These are phyloP conservation scores for Syncephalastrum sp. DNA, from an alignment of 371 early-diverging fungal genomes.

Conservation along the genomic window DNA sequence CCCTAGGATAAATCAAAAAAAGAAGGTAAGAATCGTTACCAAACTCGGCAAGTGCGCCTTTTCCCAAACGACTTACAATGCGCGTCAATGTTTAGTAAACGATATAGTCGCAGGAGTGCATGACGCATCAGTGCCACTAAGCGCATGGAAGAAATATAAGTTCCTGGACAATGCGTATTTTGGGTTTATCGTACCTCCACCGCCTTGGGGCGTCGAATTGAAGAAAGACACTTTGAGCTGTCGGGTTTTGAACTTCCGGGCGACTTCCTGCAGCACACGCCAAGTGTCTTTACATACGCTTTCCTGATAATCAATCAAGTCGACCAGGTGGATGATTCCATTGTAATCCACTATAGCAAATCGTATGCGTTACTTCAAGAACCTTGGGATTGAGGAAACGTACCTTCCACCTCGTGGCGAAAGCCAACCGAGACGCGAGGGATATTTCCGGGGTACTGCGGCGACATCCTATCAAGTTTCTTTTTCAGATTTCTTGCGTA, in stretches of 20 bases:
- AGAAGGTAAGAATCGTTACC: too few species aligned
- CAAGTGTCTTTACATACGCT: conserved; percentile 62
- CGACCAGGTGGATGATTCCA: conserved; percentile 59
- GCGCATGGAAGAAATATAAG: conserved; percentile 2
- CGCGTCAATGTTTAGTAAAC: conserved; percentile 63
- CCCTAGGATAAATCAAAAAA: conserved; percentile 30
- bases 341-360: conserved; percentile 60
- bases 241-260: conserved; percentile 45
- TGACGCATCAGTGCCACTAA: conserved; percentile 89
- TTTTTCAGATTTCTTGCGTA: not conserved
- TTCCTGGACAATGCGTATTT: not conserved
- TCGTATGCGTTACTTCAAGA: conserved; percentile 1
- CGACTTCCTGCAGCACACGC: conserved; percentile 54
- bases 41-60: not conserved
- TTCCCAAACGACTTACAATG: conserved; percentile 48
- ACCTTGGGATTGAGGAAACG: not conserved
- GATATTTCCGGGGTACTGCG: conserved; percentile 70
- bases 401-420: conserved; percentile 69
- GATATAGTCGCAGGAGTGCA: conserved; percentile 70
- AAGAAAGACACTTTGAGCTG: conserved; percentile 69
- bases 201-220: conserved; percentile 87
- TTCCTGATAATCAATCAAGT: conserved; percentile 55
- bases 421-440: conserved; percentile 69
- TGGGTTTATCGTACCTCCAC: conserved; percentile 58
- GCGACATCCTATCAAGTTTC: conserved; percentile 45